Conservation (phyloP, 371 early-diverging fungal genomes). For the Nematocida displodere region DNA sequence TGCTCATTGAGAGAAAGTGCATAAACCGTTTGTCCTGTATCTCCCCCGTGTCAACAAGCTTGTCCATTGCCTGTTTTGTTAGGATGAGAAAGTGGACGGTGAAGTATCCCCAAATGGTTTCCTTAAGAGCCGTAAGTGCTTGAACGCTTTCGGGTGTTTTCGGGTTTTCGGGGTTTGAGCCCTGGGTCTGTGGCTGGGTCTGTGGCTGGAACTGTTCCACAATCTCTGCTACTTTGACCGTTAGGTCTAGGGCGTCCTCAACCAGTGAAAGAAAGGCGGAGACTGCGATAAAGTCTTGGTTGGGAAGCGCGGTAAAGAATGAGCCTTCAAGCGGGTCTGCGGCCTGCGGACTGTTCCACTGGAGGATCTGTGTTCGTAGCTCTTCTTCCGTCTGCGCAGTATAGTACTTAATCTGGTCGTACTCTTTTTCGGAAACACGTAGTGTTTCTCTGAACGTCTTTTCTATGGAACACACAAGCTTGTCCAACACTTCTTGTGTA, state of each 20-base stretch:
- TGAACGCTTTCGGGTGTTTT: neutral
- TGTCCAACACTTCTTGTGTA: constrained; percentile 10
- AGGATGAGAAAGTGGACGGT: constrained; percentile 20
- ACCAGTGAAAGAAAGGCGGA: constrained; percentile 15
- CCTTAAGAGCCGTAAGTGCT: neutral
- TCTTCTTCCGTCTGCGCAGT: neutral
- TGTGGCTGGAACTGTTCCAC: too few species aligned
- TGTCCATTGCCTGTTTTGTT: neutral
- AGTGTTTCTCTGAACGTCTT: neutral
- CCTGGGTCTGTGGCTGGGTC: too few species aligned
- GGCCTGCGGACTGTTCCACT: constrained; percentile 31
- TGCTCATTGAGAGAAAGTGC: constrained; percentile 7
- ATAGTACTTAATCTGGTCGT: constrained; percentile 12
- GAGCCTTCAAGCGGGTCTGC: constrained; percentile 1
- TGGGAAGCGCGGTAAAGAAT: neutral
- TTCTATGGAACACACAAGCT: neutral
- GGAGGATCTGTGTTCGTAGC: neutral
- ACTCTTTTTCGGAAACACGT: neutral
- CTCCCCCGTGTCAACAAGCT: constrained; percentile 13
- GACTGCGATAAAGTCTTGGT: neutral
- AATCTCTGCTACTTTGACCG: neutral
- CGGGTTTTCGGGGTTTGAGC: too few species aligned
- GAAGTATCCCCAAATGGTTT: constrained; percentile 22
- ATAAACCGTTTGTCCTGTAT: constrained; percentile 8
- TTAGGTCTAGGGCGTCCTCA: neutral